Evolutionary conservation across 2,329 filamentous ascomycete species (phyloP).

Genomic region (Alternaria triticimaculans): DNA sequence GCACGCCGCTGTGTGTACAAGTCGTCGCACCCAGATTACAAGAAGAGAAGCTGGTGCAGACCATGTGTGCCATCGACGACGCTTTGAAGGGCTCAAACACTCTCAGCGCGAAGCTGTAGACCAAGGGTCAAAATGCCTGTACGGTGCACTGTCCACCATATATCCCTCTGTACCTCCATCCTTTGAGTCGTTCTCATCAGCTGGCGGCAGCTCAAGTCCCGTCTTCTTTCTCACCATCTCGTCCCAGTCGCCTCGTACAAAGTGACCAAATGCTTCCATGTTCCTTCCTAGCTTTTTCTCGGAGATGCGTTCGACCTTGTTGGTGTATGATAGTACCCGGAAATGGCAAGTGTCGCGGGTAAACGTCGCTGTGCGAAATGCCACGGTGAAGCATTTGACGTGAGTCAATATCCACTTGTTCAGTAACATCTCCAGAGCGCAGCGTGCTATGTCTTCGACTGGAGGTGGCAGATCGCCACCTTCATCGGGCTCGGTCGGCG

Average conservation of each 20-base stretch:
- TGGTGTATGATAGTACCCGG: not conserved
- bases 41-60: conserved; percentile 61
- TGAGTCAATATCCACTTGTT: not conserved
- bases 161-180: not conserved
- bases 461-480: not conserved
- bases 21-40: conserved; percentile 62
- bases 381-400: not conserved
- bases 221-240: not conserved
- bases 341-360: not conserved
- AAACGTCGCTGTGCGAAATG: not conserved
- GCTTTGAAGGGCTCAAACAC: conserved; percentile 39
- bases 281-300: not conserved
- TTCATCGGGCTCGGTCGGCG: not conserved
- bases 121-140: not conserved
- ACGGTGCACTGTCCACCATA: not conserved
- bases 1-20: conserved; percentile 63
- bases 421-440: not conserved
- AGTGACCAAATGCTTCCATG: not conserved
- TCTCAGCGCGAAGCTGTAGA: conserved; percentile 22
- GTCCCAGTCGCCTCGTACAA: not conserved
- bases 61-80: conserved; percentile 62
- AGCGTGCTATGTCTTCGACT: not conserved
- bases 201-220: not conserved
- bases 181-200: not conserved
- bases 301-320: not conserved